A percentile compares a stretch with the other conserved stretches of the same genome.
phyloP scores from a whole-genome alignment of 768 basidiomycete genomes.

The Psilocybe azurescens region DNA sequence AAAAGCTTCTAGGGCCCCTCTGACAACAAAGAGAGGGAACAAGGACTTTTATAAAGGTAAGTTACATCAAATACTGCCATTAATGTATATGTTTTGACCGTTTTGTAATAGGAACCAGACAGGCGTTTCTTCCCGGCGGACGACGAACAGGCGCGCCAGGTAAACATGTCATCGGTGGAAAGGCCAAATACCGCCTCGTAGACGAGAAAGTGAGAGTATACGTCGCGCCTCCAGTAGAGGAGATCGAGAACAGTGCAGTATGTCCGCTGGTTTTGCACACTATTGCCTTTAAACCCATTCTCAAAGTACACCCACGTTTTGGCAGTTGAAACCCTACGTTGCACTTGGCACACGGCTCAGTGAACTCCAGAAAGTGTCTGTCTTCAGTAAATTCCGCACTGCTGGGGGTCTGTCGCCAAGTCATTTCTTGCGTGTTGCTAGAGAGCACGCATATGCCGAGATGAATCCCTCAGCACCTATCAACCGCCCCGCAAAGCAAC shows the following conservation, averaged over 20 bases:
- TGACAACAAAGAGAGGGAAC: constrained; percentile 89
- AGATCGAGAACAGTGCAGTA: constrained; percentile 63
- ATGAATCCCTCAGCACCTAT: constrained; percentile 17
- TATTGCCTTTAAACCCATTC: neutral
- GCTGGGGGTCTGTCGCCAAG: constrained; percentile 46
- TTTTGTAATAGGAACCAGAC: constrained; percentile 62
- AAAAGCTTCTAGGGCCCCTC: constrained; percentile 83
- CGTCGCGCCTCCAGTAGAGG: constrained; percentile 76
- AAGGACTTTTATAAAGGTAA: constrained; percentile 97
- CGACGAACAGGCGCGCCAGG: constrained; percentile 90
- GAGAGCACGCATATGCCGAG: constrained; percentile 30
- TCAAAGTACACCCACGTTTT: neutral
- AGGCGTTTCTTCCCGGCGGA: constrained; percentile 83
- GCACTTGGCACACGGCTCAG: constrained; percentile 46
- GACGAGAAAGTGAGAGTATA: constrained; percentile 87
- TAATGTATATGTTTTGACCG: neutral
- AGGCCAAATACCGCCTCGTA: constrained; percentile 79
- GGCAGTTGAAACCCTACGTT: constrained; percentile 77
- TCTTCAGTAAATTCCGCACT: constrained; percentile 44
- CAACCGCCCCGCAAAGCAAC: neutral
- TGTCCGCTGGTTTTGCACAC: constrained; percentile 28
- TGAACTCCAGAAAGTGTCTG: constrained; percentile 36
- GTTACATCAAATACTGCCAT: neutral
- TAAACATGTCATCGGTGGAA: constrained; percentile 77
- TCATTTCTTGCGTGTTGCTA: constrained; percentile 47